Evolutionary conservation across 352 stramenopile species (phyloP).

Genomic region (Hyaloperonospora brassicae): DNA sequence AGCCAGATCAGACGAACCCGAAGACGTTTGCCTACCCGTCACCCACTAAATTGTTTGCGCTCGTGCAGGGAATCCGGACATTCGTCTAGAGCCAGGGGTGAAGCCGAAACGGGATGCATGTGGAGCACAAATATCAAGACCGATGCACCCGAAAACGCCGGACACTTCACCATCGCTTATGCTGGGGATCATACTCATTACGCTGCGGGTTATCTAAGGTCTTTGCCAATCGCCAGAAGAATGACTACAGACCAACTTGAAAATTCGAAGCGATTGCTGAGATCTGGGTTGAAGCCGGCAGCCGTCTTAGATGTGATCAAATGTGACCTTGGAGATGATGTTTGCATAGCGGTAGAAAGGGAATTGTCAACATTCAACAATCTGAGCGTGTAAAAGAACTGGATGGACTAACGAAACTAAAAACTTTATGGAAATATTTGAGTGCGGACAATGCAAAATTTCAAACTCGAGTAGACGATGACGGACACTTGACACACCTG

Average conservation of each 20-base stretch:
- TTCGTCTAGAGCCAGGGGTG: too few species aligned
- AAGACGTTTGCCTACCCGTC: background rate
- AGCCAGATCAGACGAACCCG: background rate
- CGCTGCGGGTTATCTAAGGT: background rate
- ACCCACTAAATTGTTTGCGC: background rate
- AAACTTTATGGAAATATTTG: background rate
- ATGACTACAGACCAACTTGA: background rate
- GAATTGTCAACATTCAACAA: background rate
- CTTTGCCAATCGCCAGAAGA: background rate
- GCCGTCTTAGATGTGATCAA: background rate
- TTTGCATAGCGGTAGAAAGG: too few species aligned
- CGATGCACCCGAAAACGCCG: background rate
- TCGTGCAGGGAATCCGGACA: too few species aligned
- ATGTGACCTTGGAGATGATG: background rate
- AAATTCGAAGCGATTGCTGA: background rate
- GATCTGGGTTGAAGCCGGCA: background rate
- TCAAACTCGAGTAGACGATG: background rate
- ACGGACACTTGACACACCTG: background rate
- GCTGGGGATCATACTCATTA: background rate
- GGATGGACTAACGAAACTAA: background rate
- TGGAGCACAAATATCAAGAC: background rate
- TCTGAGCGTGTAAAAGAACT: background rate
- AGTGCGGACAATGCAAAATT: background rate
- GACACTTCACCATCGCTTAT: background rate
- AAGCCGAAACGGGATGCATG: too few species aligned